A percentile compares a stretch with the other conserved stretches of the same genome.
phyloP scores from a whole-genome alignment of 306 rosid species.

The Delonix regia region DNA sequence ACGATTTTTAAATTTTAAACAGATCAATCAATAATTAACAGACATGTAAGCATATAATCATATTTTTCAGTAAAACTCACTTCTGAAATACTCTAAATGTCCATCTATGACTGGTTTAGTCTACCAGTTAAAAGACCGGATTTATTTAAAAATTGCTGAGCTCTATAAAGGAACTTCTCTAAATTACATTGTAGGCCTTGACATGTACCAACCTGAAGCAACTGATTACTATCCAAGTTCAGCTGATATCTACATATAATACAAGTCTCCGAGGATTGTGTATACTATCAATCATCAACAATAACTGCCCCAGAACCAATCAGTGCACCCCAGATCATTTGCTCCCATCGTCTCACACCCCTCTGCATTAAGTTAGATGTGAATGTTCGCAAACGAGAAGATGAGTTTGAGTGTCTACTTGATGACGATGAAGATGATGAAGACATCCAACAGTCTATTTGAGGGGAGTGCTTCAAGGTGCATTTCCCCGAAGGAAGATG shows the following conservation, averaged over 20 bases:
- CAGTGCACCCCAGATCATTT: slow-evolving; percentile 23
- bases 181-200: no score
- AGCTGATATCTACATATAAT: neutral
- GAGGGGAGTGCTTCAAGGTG: slow-evolving; percentile 40
- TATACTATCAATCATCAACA: slow-evolving; percentile 18
- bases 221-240: neutral
- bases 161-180: no score
- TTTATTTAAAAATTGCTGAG: no score
- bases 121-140: no score
- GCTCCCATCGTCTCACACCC: slow-evolving; percentile 43
- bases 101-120: no score
- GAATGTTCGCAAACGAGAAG: slow-evolving; percentile 36
- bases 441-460: neutral
- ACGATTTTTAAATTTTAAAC: no score
- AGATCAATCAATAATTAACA: no score
- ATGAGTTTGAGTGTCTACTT: slow-evolving; percentile 22
- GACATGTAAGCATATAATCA: no score
- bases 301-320: slow-evolving; percentile 31
- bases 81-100: no score
- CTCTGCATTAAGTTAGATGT: slow-evolving; percentile 40
- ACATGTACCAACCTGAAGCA: neutral
- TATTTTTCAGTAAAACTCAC: no score
- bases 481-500: slow-evolving; percentile 43
- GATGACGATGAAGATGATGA: neutral
- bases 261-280: neutral